Percentiles rank a stretch among this genome's conserved stretches.
Conservation (phyloP, 257 asterid species). For the Ballota nigra region DNA sequence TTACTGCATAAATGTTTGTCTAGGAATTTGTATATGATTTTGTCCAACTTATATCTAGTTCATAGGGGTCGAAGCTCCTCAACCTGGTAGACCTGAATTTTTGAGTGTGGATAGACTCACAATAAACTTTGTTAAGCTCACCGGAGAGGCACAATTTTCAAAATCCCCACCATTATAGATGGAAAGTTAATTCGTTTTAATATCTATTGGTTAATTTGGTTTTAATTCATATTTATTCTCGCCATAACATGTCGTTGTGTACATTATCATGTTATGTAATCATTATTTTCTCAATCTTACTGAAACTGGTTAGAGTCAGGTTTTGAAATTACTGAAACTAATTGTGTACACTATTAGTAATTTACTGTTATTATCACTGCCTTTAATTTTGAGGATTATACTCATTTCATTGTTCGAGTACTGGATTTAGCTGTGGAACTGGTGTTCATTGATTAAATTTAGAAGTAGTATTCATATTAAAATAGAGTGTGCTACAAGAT, state of each 20-base stretch:
- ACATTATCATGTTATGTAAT: neutral
- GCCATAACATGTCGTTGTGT: neutral
- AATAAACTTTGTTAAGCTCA: no score
- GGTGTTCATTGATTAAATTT: slow-evolving; percentile 3
- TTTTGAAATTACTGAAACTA: no score
- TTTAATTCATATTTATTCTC: neutral
- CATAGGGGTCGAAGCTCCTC: neutral
- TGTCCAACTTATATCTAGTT: neutral
- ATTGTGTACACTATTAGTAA: no score
- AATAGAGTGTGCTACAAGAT: no score
- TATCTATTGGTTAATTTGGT: no score
- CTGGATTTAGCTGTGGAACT: neutral
- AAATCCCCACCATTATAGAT: no score
- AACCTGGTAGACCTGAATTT: neutral
- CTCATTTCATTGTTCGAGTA: neutral
- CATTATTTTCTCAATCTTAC: no score
- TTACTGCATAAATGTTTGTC: neutral
- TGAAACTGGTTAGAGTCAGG: no score
- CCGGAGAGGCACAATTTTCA: no score
- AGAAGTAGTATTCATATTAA: neutral
- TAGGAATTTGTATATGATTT: neutral
- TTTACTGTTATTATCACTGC: neutral
- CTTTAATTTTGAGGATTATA: no score
- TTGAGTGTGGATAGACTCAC: no score
- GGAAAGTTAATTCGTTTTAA: no score